Conservation (phyloP, 169 alveolate species). For the Besnoitia besnoiti region DNA sequence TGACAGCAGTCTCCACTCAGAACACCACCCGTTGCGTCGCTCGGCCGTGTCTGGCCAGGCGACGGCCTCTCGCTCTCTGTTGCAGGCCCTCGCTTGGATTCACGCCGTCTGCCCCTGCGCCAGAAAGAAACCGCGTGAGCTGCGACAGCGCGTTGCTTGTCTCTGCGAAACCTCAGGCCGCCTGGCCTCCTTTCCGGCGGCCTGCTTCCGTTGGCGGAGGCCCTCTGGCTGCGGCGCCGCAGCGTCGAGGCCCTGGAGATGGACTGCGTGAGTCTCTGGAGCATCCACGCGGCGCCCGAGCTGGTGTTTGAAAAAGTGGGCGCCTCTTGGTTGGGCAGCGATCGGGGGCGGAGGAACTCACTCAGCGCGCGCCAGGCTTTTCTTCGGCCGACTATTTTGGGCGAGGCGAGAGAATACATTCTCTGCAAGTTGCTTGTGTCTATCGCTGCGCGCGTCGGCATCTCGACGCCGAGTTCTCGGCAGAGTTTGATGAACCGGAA, state of each 20-base stretch:
- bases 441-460: slow-evolving; percentile 62
- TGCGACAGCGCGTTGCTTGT: background rate
- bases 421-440: slow-evolving; percentile 1
- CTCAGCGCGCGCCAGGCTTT: background rate
- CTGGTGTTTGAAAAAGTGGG: background rate
- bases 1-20: background rate
- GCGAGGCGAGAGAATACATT: slow-evolving; percentile 26
- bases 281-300: slow-evolving; percentile 10
- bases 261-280: background rate
- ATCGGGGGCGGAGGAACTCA: slow-evolving; percentile 20
- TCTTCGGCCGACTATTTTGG: background rate
- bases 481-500: slow-evolving; percentile 49
- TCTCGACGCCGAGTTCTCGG: slow-evolving; percentile 58
- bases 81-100: background rate
- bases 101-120: background rate
- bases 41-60: background rate
- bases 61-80: background rate
- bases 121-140: background rate
- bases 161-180: background rate
- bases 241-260: background rate
- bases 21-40: background rate
- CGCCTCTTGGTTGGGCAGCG: background rate
- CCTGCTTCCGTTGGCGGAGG: background rate
- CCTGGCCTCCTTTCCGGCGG: background rate
- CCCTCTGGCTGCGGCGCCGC: background rate